Conservation (phyloP, 2,329 filamentous ascomycete species). For the Xylaria sp. region DNA sequence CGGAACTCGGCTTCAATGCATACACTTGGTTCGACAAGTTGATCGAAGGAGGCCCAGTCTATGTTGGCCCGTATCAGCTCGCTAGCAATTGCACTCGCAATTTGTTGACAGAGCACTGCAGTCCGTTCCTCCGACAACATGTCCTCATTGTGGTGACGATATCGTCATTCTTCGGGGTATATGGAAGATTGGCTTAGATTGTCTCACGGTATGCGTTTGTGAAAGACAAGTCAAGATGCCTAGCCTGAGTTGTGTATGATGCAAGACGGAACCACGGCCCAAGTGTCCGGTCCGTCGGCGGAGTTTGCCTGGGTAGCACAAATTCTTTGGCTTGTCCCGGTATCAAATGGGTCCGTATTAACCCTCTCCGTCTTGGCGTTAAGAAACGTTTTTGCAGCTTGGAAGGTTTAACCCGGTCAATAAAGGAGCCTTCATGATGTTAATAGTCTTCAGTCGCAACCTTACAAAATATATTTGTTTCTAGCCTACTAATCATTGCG, state of each 20-base stretch:
- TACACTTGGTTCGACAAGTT: not conserved
- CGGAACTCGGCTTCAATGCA: not conserved
- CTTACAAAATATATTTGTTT: too few species aligned
- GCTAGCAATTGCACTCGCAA: not conserved
- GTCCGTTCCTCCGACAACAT: not conserved
- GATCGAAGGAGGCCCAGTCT: not conserved
- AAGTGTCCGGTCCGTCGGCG: not conserved
- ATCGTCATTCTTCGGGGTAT: not conserved
- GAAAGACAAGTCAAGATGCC: not conserved
- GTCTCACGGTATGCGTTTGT: not conserved
- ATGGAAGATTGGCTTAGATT: not conserved
- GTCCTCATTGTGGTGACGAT: not conserved
- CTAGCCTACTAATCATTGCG: too few species aligned
- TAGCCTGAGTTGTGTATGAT: not conserved
- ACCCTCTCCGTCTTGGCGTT: not conserved
- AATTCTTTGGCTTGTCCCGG: not conserved
- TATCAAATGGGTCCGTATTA: not conserved
- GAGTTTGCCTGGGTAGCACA: not conserved
- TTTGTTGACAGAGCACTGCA: not conserved
- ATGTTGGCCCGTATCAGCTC: not conserved
- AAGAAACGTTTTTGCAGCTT: not conserved
- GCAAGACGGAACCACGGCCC: not conserved
- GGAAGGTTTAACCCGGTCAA: too few species aligned
- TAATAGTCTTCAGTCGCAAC: too few species aligned
- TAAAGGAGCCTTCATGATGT: too few species aligned